Conservation (phyloP, 2,329 filamentous ascomycete genomes). For the Arthrobotrys entomopaga region DNA sequence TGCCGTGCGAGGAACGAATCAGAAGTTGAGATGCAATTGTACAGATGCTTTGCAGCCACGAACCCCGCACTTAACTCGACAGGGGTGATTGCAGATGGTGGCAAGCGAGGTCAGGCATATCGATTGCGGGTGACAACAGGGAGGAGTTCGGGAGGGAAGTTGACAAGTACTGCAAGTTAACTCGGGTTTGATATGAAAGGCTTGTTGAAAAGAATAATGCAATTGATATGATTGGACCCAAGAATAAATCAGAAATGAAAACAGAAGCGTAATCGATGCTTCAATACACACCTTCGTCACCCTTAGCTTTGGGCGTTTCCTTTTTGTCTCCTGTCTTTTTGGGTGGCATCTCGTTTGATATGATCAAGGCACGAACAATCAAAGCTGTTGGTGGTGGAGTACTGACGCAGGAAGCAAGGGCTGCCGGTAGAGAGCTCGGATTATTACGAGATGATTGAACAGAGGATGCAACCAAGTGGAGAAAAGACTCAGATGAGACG, state of each 20-base stretch:
- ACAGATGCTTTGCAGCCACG: constrained; percentile 46
- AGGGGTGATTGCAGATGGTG: constrained; percentile 41
- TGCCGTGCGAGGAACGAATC: constrained; percentile 31
- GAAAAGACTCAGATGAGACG: constrained; percentile 19
- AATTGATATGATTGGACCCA: constrained; percentile 23
- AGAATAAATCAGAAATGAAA: not conserved
- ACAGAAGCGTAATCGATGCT: not conserved
- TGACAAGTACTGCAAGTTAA: constrained; percentile 9
- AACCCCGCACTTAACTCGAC: constrained; percentile 47
- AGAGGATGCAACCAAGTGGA: constrained; percentile 9
- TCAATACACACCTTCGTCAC: constrained; percentile 45
- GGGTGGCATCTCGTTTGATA: constrained; percentile 37
- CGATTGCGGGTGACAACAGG: constrained; percentile 5
- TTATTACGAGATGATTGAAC: constrained; percentile 50
- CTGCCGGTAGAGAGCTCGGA: constrained; percentile 26
- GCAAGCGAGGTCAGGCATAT: constrained; percentile 51
- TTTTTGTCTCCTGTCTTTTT: constrained; percentile 51
- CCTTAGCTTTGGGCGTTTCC: constrained; percentile 51
- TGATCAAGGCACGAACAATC: constrained; percentile 5
- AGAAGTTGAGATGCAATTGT: constrained; percentile 50
- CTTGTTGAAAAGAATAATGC: constrained; percentile 6
- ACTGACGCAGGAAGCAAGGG: constrained; percentile 40
- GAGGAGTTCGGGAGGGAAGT: not conserved
- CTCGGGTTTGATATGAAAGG: no score
- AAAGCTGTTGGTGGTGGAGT: constrained; percentile 13